Conservation (phyloP, 257 asterid species). For the Capsicum pubescens region DNA sequence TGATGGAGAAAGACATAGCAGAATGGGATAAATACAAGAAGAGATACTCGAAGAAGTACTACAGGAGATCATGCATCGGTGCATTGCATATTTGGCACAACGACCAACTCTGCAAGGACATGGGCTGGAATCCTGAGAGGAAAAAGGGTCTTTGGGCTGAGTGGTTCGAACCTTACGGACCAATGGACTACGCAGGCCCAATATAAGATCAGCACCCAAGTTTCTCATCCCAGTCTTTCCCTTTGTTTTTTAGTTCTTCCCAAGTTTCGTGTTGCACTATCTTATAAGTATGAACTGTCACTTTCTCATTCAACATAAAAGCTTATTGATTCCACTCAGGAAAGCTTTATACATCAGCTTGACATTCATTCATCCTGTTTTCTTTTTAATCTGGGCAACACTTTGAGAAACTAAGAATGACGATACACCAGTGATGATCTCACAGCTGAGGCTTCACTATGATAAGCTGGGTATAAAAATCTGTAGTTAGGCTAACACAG, state of each 20-base stretch:
- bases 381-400: not conserved
- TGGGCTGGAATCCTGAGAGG: constrained; percentile 54
- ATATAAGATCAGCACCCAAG: not conserved
- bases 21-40: constrained; percentile 53
- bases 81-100: constrained; percentile 53
- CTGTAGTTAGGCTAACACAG: not conserved
- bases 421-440: not conserved
- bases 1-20: constrained; percentile 49
- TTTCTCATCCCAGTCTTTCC: not conserved
- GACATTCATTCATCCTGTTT: not conserved
- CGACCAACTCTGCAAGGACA: constrained; percentile 62
- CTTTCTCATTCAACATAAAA: not conserved
- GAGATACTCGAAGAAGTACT: constrained; percentile 44
- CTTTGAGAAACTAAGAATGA: not conserved
- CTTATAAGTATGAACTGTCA: no score
- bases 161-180: constrained; percentile 59
- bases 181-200: constrained; percentile 43
- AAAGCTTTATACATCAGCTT: not conserved
- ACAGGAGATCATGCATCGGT: constrained; percentile 46
- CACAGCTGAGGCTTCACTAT: not conserved
- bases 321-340: not conserved
- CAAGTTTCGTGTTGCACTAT: no score
- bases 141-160: constrained; percentile 51
- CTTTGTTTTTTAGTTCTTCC: not conserved
- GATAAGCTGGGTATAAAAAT: constrained; percentile 5